Percentiles rank a stretch among this genome's conserved stretches.
phyloP scores from a whole-genome alignment of 768 basidiomycete species.

The Cystofilobasidium bisporidii region DNA sequence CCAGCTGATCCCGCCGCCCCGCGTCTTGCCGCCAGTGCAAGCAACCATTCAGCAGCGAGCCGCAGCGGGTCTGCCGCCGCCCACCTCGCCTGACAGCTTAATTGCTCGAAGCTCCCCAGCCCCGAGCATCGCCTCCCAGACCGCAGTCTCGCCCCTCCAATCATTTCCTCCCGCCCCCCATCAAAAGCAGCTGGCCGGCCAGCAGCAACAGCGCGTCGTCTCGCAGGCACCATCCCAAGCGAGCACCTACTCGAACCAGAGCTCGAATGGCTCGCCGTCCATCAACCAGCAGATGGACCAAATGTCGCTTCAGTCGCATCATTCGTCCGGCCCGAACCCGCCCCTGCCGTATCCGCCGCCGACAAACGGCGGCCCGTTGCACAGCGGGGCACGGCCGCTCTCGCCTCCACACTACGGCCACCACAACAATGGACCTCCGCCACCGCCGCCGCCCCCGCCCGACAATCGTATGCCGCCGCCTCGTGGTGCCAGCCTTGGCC shows the following conservation, averaged over 20 bases:
- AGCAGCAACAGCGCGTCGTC: slow-evolving; percentile 1
- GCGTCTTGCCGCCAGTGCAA: background rate
- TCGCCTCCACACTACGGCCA: slow-evolving; percentile 19
- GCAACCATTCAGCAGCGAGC: background rate
- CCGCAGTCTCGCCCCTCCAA: background rate
- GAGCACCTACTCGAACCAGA: slow-evolving; percentile 23
- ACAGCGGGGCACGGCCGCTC: background rate
- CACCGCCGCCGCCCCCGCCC: background rate
- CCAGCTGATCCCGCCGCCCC: too few relatives aligned
- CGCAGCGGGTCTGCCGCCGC: slow-evolving; percentile 1
- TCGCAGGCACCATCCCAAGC: slow-evolving; percentile 13
- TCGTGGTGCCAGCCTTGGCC: slow-evolving; percentile 16
- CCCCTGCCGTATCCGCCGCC: background rate
- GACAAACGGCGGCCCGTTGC: background rate
- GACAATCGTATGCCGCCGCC: background rate
- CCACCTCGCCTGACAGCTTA: slow-evolving; percentile 7
- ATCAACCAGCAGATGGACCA: slow-evolving; percentile 23
- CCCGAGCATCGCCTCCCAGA: background rate
- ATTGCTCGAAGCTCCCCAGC: background rate
- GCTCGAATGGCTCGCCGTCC: slow-evolving; percentile 5
- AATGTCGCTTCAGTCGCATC: slow-evolving; percentile 11
- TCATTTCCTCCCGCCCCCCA: background rate
- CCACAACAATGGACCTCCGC: background rate
- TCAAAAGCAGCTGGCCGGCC: background rate
- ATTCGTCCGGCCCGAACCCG: background rate